Evolutionary conservation across 768 basidiomycete species (phyloP).

Genomic region (Strobilomyces confusus): DNA sequence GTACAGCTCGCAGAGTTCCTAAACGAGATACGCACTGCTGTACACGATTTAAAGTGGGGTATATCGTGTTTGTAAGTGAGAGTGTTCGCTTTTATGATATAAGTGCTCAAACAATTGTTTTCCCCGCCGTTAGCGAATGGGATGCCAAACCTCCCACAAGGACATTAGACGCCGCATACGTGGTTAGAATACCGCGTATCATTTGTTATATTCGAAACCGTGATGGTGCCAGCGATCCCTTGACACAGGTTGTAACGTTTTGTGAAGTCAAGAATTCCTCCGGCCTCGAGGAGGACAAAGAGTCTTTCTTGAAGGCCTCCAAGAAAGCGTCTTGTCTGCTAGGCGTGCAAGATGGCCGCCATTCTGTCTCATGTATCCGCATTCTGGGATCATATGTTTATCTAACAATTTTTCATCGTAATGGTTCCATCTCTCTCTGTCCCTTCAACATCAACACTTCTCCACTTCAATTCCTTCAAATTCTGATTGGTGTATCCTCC

Average conservation of each 20-base stretch:
- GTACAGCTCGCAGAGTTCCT: too few relatives aligned
- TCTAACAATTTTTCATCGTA: neutral
- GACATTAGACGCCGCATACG: neutral
- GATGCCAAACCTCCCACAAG: neutral
- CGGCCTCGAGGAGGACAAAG: neutral
- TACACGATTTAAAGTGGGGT: too few relatives aligned
- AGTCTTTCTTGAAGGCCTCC: neutral
- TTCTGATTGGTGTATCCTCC: neutral
- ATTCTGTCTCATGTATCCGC: neutral
- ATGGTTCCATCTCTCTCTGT: neutral
- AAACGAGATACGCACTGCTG: too few relatives aligned
- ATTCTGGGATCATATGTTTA: neutral
- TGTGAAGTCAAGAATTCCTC: neutral
- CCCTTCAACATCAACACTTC: neutral
- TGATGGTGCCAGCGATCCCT: neutral
- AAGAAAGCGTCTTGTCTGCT: neutral
- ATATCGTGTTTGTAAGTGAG: too few relatives aligned
- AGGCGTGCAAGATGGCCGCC: neutral
- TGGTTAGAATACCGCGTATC: neutral
- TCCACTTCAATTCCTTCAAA: neutral
- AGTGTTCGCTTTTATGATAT: too few relatives aligned
- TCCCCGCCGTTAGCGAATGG: neutral
- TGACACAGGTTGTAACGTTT: neutral
- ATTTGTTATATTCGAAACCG: neutral
- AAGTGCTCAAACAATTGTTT: too few relatives aligned